Evolutionary conservation across 495 filamentous ascomycete genomes (phyloP).

Genomic region (Podospora pseudoanserina): DNA sequence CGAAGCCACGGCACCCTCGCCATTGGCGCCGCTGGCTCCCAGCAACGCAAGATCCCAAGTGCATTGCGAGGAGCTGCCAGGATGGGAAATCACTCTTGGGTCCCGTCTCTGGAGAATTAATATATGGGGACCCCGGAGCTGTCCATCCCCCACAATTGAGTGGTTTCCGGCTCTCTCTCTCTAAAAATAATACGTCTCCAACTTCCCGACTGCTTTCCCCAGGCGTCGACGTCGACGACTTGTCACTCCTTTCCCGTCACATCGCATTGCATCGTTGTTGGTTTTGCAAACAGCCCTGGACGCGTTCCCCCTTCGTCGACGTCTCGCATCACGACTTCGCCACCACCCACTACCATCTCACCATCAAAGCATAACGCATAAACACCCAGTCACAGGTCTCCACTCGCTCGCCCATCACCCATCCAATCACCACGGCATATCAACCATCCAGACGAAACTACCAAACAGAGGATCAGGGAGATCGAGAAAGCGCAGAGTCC

Average conservation of each 20-base stretch:
- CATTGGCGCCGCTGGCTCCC: slow-evolving; percentile 14
- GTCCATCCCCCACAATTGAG: slow-evolving; percentile 15
- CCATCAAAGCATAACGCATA: background rate
- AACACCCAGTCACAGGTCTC: background rate
- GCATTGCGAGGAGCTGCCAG: background rate
- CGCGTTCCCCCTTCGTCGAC: slow-evolving; percentile 4
- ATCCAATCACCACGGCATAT: background rate
- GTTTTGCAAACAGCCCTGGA: slow-evolving; percentile 2
- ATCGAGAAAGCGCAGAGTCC: background rate
- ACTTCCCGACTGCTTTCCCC: background rate
- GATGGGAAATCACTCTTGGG: slow-evolving; percentile 13
- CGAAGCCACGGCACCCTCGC: slow-evolving; percentile 18
- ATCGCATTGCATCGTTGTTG: slow-evolving; percentile 6
- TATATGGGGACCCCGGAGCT: slow-evolving; percentile 21
- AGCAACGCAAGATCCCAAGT: slow-evolving; percentile 1
- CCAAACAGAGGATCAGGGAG: background rate
- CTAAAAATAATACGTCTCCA: slow-evolving; percentile 6
- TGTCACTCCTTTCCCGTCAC: slow-evolving; percentile 5
- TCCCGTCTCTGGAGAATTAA: slow-evolving; percentile 10
- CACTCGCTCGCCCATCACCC: background rate
- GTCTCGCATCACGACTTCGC: slow-evolving; percentile 1
- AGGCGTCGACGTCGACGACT: slow-evolving; percentile 8
- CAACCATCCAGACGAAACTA: background rate
- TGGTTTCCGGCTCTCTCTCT: slow-evolving; percentile 8
- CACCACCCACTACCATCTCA: background rate